Conservation (phyloP, 768 basidiomycete species). For the Tricholoma matsutake region DNA sequence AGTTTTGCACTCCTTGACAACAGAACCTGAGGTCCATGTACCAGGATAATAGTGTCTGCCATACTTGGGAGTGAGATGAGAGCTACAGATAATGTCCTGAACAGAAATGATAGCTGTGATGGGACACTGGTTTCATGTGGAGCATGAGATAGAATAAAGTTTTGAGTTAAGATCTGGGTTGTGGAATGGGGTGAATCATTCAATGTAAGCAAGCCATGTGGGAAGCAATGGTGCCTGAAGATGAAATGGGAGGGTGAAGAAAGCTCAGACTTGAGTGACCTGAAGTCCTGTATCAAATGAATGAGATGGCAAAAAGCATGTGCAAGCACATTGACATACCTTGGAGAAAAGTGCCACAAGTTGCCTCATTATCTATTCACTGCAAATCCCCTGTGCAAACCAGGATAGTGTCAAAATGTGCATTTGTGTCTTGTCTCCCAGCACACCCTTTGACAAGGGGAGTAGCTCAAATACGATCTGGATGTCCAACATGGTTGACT, state of each 20-base stretch:
- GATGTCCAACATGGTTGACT: not conserved
- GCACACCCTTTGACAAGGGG: too few relatives aligned
- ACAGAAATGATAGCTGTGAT: not conserved
- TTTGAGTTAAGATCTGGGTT: not conserved
- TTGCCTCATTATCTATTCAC: not conserved
- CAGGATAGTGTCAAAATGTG: too few relatives aligned
- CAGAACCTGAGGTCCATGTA: not conserved
- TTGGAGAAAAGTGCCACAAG: not conserved
- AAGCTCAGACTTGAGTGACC: not conserved
- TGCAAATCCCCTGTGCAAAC: too few relatives aligned
- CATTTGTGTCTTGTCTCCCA: too few relatives aligned
- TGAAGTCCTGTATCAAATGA: not conserved
- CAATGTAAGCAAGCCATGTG: not conserved
- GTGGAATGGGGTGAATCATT: not conserved
- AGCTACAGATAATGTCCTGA: not conserved
- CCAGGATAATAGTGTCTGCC: not conserved
- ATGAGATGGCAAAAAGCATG: too few relatives aligned
- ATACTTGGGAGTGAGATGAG: too few relatives aligned
- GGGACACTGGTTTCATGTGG: not conserved
- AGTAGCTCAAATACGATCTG: not conserved
- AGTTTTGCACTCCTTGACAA: too few relatives aligned
- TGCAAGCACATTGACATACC: not conserved
- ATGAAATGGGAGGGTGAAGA: not conserved
- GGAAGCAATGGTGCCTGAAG: not conserved
- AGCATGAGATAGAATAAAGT: not conserved